A percentile compares a stretch with the other conserved stretches of the same genome.
These are phyloP conservation scores for Venturia carpophila DNA, from an alignment of 2,329 filamentous ascomycete species.

Conservation along the genomic window DNA sequence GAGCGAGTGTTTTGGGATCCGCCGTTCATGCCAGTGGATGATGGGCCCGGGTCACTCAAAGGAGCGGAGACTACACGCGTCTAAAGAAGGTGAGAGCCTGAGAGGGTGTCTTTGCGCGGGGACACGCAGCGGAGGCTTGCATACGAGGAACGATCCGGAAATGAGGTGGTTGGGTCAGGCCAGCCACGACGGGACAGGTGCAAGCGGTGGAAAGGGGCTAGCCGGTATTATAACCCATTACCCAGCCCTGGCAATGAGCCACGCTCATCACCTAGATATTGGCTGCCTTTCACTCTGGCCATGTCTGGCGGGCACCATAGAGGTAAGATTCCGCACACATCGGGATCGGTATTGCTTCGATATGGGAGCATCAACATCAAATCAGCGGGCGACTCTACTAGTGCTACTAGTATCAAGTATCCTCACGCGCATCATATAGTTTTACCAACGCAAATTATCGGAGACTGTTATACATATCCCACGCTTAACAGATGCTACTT, in stretches of 20 bases:
- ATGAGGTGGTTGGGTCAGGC: conserved; percentile 4
- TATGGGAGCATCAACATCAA: background rate
- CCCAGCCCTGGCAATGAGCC: background rate
- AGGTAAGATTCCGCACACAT: background rate
- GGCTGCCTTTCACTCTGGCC: background rate
- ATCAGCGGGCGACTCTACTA: background rate
- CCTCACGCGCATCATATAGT: background rate
- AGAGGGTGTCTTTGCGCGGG: background rate
- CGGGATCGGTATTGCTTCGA: background rate
- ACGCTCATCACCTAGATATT: background rate
- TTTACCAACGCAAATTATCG: background rate
- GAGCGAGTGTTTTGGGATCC: background rate
- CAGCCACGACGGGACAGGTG: background rate
- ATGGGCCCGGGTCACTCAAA: background rate
- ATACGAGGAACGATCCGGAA: background rate
- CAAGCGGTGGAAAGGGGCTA: no score
- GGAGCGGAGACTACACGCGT: background rate
- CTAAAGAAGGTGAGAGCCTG: conserved; percentile 2
- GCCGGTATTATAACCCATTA: no score
- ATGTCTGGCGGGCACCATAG: background rate
- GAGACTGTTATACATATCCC: background rate
- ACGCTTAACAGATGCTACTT: background rate
- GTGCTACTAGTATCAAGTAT: background rate
- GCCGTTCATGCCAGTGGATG: background rate
- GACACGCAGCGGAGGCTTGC: background rate